Evolutionary conservation across 148 eudicot species (phyloP).

Genomic region (Hydrangea macrophylla): DNA sequence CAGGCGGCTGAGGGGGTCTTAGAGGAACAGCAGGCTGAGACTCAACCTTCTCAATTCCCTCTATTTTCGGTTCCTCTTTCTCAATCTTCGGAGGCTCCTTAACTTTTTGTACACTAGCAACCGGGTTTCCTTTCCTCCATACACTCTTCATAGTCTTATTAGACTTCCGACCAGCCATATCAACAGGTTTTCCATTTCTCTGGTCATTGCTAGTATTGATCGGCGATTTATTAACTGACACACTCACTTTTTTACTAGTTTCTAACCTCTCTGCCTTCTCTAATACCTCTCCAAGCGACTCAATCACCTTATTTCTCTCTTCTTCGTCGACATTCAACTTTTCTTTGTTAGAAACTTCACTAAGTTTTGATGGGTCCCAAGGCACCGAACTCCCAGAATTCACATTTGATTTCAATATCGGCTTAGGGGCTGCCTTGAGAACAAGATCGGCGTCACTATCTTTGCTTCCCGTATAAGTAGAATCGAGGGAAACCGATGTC

Average conservation of each 20-base stretch:
- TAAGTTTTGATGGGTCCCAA: constrained; percentile 30
- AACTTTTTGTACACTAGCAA: constrained; percentile 55
- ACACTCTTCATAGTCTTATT: constrained; percentile 68
- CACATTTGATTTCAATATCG: constrained; percentile 42
- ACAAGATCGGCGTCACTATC: constrained; percentile 56
- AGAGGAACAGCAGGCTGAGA: constrained; percentile 32
- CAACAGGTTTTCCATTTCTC: constrained; percentile 50
- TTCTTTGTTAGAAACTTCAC: constrained; percentile 33
- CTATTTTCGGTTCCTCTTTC: constrained; percentile 29
- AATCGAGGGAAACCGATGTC: constrained; percentile 64
- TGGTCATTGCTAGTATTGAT: constrained; percentile 28
- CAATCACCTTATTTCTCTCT: constrained; percentile 76
- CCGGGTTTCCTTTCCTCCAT: constrained; percentile 86
- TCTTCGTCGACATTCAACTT: constrained; percentile 30
- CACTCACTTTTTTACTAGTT: constrained; percentile 36
- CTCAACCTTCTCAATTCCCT: constrained; percentile 29
- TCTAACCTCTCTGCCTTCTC: constrained; percentile 94
- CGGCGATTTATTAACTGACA: constrained; percentile 43
- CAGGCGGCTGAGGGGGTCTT: constrained; percentile 53
- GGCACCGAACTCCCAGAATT: constrained; percentile 20
- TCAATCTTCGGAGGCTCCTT: constrained; percentile 43
- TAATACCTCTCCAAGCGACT: constrained; percentile 83
- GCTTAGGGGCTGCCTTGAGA: constrained; percentile 76
- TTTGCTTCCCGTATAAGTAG: constrained; percentile 56
- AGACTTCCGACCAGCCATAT: constrained; percentile 38